Evolutionary conservation across 2,329 filamentous ascomycete species (phyloP).

Genomic region (Ilyonectria mors-panacis): DNA sequence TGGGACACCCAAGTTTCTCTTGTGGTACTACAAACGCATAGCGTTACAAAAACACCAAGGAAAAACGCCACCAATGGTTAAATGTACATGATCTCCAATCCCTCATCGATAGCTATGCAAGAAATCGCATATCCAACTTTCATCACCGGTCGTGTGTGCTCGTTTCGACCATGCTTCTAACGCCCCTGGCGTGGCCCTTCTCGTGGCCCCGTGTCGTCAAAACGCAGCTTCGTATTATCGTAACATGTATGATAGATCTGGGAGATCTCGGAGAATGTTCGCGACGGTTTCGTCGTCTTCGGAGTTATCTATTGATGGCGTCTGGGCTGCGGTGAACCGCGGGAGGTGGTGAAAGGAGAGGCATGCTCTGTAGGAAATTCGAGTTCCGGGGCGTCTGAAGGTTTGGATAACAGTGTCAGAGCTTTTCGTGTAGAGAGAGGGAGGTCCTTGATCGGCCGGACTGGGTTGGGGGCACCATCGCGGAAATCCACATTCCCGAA

Average conservation of each 20-base stretch:
- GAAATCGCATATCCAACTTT: constrained; percentile 17
- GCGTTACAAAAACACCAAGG: constrained; percentile 2
- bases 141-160: constrained; percentile 21
- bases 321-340: constrained; percentile 15
- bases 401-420: constrained; percentile 19
- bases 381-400: constrained; percentile 21
- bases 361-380: constrained; percentile 18
- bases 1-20: not conserved
- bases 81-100: constrained; percentile 7
- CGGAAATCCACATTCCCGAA: constrained; percentile 41
- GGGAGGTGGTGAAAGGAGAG: constrained; percentile 20
- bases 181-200: not conserved
- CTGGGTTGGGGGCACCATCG: constrained; percentile 29
- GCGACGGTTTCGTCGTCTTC: constrained; percentile 53
- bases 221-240: constrained; percentile 47
- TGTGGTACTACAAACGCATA: constrained; percentile 5
- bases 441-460: constrained; percentile 23
- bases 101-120: constrained; percentile 17
- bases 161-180: constrained; percentile 9
- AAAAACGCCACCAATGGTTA: constrained; percentile 21
- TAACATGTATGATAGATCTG: constrained; percentile 64
- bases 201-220: constrained; percentile 16
- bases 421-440: constrained; percentile 15
- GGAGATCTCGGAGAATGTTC: constrained; percentile 56
- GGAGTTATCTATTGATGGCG: constrained; percentile 17